Conservation (phyloP, 139 green algal genomes). For the Yamagishiella unicocca region DNA sequence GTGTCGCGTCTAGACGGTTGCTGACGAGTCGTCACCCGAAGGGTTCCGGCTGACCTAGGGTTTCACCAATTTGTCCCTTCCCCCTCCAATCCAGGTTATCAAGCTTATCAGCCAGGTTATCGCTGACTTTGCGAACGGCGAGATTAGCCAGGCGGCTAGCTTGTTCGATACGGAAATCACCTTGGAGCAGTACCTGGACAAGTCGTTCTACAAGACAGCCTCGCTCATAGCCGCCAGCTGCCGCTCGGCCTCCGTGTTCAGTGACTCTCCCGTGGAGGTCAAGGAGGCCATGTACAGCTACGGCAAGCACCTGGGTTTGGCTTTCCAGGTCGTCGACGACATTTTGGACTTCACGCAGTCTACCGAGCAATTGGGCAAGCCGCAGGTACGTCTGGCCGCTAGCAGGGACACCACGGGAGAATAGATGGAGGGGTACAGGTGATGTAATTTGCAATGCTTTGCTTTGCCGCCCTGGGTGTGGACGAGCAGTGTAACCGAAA, state of each 20-base stretch:
- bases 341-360: slow-evolving; percentile 99
- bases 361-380: slow-evolving; percentile 96
- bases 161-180: slow-evolving; percentile 94
- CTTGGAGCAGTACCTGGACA: slow-evolving; percentile 94
- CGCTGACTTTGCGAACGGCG: slow-evolving; percentile 98
- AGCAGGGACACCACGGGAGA: no score
- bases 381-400: slow-evolving; percentile 65
- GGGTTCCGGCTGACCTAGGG: background rate
- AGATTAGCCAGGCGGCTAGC: slow-evolving; percentile 94
- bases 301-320: slow-evolving; percentile 96
- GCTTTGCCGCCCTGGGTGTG: no score
- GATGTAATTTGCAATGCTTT: no score
- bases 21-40: background rate
- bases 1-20: no score
- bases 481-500: no score
- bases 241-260: slow-evolving; percentile 92
- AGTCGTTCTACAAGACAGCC: slow-evolving; percentile 98
- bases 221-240: slow-evolving; percentile 97
- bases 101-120: slow-evolving; percentile 99
- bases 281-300: slow-evolving; percentile 97
- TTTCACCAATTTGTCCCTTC: no score
- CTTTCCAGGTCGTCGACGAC: slow-evolving; percentile 98
- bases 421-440: no score
- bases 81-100: slow-evolving; percentile 97
- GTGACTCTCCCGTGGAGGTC: slow-evolving; percentile 70